Conservation (phyloP, 73 alveolate genomes). For the Paramecium octaurelia region DNA sequence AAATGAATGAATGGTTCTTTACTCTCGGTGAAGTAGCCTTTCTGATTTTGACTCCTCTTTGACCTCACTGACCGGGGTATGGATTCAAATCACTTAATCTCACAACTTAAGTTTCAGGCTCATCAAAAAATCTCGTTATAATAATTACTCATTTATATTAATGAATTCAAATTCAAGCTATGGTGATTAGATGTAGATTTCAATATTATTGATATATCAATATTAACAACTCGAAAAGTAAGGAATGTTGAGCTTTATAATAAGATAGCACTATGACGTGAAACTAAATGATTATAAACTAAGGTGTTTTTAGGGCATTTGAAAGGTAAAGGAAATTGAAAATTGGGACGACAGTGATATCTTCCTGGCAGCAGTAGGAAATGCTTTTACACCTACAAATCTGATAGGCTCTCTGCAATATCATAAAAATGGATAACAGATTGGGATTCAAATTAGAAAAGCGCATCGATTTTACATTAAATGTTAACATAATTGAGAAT, state of each 20-base stretch:
- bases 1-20: neutral
- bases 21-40: neutral
- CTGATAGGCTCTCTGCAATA: neutral
- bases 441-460: neutral
- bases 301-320: too few species aligned
- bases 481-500: slow-evolving; percentile 11
- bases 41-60: neutral
- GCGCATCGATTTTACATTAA: slow-evolving; percentile 15
- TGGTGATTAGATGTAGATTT: neutral
- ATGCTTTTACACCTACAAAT: neutral
- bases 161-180: neutral
- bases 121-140: neutral
- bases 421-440: slow-evolving; percentile 1
- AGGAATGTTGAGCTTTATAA: neutral
- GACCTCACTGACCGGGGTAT: neutral
- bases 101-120: neutral
- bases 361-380: slow-evolving; percentile 43
- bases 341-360: neutral
- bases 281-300: too few species aligned
- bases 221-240: neutral
- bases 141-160: slow-evolving; percentile 19
- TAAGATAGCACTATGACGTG: neutral
- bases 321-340: neutral
- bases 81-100: neutral
- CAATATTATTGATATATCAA: neutral